Evolutionary conservation across 768 basidiomycete species (phyloP).

Genomic region (Macrocybe gigantea): DNA sequence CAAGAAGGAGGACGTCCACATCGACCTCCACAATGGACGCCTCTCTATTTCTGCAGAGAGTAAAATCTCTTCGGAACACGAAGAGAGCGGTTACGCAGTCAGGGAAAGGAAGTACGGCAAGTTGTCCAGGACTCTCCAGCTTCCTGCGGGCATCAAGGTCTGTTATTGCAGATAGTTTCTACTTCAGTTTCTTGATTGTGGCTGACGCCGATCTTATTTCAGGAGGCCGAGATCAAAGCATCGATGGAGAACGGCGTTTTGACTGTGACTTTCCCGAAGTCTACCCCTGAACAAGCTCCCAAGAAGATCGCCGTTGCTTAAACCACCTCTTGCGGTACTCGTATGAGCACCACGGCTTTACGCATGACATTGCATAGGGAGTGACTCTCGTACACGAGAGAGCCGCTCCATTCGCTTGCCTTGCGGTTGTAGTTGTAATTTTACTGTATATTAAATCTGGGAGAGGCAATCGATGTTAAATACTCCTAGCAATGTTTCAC

Average conservation of each 20-base stretch:
- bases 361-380: no score
- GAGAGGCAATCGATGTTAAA: no score
- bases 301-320: conserved; percentile 30
- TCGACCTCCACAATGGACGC: conserved; percentile 47
- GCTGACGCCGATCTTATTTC: neutral
- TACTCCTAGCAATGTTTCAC: no score
- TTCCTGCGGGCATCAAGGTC: conserved; percentile 52
- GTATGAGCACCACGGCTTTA: neutral
- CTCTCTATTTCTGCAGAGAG: conserved; percentile 50
- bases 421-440: no score
- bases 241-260: conserved; percentile 45
- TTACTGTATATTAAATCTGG: no score
- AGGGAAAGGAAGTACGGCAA: conserved; percentile 47
- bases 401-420: no score
- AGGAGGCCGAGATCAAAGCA: conserved; percentile 33
- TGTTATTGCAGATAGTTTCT: conserved; percentile 7
- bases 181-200: neutral
- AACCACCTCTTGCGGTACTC: neutral
- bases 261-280: conserved; percentile 48
- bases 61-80: conserved; percentile 26
- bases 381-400: no score
- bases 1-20: conserved; percentile 44
- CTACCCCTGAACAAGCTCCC: conserved; percentile 25
- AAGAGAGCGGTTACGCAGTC: conserved; percentile 36
- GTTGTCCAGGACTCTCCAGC: conserved; percentile 40